Conservation (phyloP, 805 yeast genomes). For the Candida xyloterini region DNA sequence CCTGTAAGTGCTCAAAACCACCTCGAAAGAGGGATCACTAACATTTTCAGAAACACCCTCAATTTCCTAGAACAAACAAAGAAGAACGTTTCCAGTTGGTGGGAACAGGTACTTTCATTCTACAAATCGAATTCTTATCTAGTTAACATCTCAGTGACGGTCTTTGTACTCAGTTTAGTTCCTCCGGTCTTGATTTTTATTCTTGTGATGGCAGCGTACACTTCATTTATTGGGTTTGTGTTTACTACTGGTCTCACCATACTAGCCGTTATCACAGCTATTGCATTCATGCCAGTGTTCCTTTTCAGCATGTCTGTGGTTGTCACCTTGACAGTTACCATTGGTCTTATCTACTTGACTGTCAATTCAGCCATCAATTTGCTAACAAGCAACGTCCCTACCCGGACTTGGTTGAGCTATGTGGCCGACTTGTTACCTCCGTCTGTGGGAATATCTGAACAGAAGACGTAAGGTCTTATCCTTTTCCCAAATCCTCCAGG, state of each 20-base stretch:
- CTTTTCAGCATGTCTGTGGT: constrained; percentile 17
- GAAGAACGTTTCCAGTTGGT: constrained; percentile 5
- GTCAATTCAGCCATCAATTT: constrained; percentile 8
- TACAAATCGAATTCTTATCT: constrained; percentile 14
- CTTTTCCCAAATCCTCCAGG: constrained; percentile 37
- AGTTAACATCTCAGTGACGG: constrained; percentile 12
- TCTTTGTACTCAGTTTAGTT: constrained; percentile 13
- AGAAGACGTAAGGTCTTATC: neutral
- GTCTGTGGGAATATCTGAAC: constrained; percentile 28
- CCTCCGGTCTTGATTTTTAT: constrained; percentile 18
- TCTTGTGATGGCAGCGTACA: constrained; percentile 16
- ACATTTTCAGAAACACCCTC: constrained; percentile 17
- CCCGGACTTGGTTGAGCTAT: constrained; percentile 20
- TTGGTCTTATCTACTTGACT: constrained; percentile 12
- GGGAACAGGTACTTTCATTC: constrained; percentile 8
- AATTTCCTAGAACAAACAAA: constrained; percentile 15
- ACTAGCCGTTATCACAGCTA: constrained; percentile 15
- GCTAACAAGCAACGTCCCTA: constrained; percentile 13
- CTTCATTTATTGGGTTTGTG: constrained; percentile 14
- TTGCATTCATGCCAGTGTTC: constrained; percentile 28
- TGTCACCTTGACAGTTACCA: constrained; percentile 10
- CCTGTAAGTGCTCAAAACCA: constrained; percentile 22
- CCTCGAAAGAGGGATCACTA: constrained; percentile 8
- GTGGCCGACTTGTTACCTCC: constrained; percentile 35
- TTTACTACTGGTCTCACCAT: constrained; percentile 19